Evolutionary conservation across 768 basidiomycete genomes (phyloP), one percentile per base, ranked within the genome.

Genomic region (Pilatotrama ljubarskyi): DNA sequence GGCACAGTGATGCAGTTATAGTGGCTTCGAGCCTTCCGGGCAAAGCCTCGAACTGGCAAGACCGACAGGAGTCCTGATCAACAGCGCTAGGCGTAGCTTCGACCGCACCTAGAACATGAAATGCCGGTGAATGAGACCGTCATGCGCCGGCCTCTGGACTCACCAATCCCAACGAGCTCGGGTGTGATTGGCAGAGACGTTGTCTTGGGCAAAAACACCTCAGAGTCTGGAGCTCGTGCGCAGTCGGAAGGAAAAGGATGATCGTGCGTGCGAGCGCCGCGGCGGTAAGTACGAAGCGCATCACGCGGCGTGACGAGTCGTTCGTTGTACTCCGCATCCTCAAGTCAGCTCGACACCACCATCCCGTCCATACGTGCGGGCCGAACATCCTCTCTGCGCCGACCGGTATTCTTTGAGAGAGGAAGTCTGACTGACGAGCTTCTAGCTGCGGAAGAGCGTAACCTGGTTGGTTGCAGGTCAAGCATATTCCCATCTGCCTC

Each of bases 1-100:
- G 47, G 53, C 40, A 61, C 47, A 32, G 24, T 51, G 55, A 57
- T 57, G 41, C 13, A 41, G 55, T 49, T 49, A 32, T 48, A 49
- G 41, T 40, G 32, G 10, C 7, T 50, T 43, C 35, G 5, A 29
- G 18, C 44, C 38, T 32, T 49, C 41, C 41, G 18, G 59, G 35
- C 38, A 20, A 38, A 32, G 47, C n/a, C 55, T 48, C 46, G 55
- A 50, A 36, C 37, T 10, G 46, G n/a, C 44, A 46, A 56, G 50
- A 25, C 50, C 50, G 32, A 25, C 15, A 29, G 20, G 9, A 14
- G 9, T 51, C 35, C 32, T 51, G 36, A 29, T 22, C 17, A 37
- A 20, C 38, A 20, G 24, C 13, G 51, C 38, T 41, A 36, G 17
- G 36, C 20, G 38, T 18, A 26, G n/a, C 48, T 35, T 55, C 43